A percentile compares a stretch with the other conserved stretches of the same genome.
Evolutionary conservation across 139 green algal genomes (phyloP).

Genomic region (Nannochloris sp.): DNA sequence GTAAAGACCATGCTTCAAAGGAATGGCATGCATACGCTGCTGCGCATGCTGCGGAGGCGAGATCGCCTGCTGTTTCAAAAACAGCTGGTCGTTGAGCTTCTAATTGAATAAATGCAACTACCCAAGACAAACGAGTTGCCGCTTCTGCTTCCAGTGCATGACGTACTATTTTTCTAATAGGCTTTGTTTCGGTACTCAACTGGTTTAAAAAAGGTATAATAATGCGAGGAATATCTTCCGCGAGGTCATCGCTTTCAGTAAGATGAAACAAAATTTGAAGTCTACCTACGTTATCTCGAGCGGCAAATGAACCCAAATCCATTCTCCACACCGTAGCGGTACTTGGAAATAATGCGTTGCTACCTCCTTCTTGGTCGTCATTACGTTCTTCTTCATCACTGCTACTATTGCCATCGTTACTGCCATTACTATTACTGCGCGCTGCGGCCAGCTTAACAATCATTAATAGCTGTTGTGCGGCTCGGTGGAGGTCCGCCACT

Average conservation of each 20-base stretch:
- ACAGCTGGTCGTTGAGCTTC: slow-evolving; percentile 4
- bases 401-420: background rate
- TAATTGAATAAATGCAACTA: slow-evolving; percentile 7
- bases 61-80: background rate
- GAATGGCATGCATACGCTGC: slow-evolving; percentile 6
- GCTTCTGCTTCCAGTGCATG: slow-evolving; percentile 10
- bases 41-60: slow-evolving; percentile 7
- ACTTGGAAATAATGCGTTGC: too few species aligned
- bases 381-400: slow-evolving; percentile 5
- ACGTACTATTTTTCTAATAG: background rate
- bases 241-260: slow-evolving; percentile 8
- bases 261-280: slow-evolving; percentile 11
- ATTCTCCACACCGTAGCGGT: slow-evolving; percentile 8
- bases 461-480: slow-evolving; percentile 3
- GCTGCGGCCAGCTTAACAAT: background rate
- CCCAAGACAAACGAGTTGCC: background rate
- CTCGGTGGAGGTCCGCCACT: background rate
- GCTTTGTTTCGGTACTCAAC: background rate
- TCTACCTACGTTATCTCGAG: background rate
- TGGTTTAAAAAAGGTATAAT: slow-evolving; percentile 9
- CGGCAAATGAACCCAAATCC: slow-evolving; percentile 1
- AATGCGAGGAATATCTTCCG: background rate
- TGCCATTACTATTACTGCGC: background rate
- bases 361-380: background rate
- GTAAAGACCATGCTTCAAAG: slow-evolving; percentile 11